Evolutionary conservation across 805 yeast genomes (phyloP), one percentile per base, ranked within the genome.

Genomic region (Citeromyces nyonsensis): DNA sequence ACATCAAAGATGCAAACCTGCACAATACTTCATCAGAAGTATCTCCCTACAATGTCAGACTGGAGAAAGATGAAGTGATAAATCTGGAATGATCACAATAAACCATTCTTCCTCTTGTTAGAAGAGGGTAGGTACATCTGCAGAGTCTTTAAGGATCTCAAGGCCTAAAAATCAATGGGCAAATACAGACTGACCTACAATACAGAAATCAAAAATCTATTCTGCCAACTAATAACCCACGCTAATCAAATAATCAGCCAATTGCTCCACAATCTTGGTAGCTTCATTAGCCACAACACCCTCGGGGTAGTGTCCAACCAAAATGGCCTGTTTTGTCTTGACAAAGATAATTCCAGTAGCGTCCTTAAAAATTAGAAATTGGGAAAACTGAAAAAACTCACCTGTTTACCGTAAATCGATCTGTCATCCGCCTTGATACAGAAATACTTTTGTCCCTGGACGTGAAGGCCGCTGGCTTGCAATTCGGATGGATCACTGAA

Each of bases 241-340:
- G 47, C 84, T 64, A 52, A 88, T 84, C 59, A 91, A 69, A 51
- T 91, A 86, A 54, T 91, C 97, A 30, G 94, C 97, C 62, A 91
- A 68, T 50, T 84, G 88, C 57, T 91, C 98, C 36, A 88, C 95
- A 40, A 86, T 81, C 48, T 79, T 73, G 37, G 96, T 81, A 33
- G 97, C 97, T 52, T 83, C 95, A 44, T 94, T 95, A 24, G 97
- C 83, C 54, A 77, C 88, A 30, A 82, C 79, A 35, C 86, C 86
- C 9, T 81, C 71, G 10, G 94, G 91, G 52, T 91, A 91, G 56
- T 91, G 97, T n/a, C 91, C 95, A 45, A 91, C 60, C 49, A 91
- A 59, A 36, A 91, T 73, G 22, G 96, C 85, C 59, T 88, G 97
- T 51, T 74, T 82, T 35, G 97, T 85, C 66, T 94, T 81, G 30